Percentiles rank a stretch among this genome's conserved stretches.
These are phyloP conservation scores for Craspedostauros australis DNA, from an alignment of 108 stramenopile species.

Conservation along the genomic window DNA sequence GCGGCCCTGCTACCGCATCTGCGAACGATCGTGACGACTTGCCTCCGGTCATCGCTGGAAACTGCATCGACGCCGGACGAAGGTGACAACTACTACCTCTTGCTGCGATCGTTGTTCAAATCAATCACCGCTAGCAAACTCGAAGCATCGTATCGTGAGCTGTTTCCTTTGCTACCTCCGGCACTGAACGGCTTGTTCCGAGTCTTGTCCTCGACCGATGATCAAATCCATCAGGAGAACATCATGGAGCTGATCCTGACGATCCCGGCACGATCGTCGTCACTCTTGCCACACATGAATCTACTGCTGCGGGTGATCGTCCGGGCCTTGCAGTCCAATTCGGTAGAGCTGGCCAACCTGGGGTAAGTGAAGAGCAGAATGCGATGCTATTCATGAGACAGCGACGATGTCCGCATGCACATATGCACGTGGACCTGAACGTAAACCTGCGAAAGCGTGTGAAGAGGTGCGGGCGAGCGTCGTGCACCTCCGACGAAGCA, in stretches of 20 bases:
- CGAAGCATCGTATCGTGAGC: slow-evolving; percentile 83
- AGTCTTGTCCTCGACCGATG: slow-evolving; percentile 43
- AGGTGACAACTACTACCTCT: slow-evolving; percentile 74
- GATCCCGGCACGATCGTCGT: slow-evolving; percentile 85
- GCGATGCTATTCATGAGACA: too few relatives aligned
- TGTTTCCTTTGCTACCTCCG: slow-evolving; percentile 70
- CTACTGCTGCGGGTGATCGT: slow-evolving; percentile 82
- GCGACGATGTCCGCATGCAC: too few relatives aligned
- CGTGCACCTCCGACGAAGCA: too few relatives aligned
- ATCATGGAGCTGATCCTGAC: slow-evolving; percentile 88
- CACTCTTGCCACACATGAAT: slow-evolving; percentile 88
- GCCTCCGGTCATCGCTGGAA: slow-evolving; percentile 62
- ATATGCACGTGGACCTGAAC: too few relatives aligned
- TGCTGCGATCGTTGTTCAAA: slow-evolving; percentile 80
- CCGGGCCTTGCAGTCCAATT: slow-evolving; percentile 71
- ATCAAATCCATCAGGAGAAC: slow-evolving; percentile 37
- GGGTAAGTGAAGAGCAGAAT: slow-evolving; percentile 47
- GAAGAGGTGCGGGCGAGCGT: too few relatives aligned
- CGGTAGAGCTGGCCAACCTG: slow-evolving; percentile 82
- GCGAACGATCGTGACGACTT: slow-evolving; percentile 58
- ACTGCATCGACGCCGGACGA: slow-evolving; percentile 19
- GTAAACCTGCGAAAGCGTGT: too few relatives aligned
- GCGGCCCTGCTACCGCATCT: slow-evolving; percentile 76
- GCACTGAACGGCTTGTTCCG: slow-evolving; percentile 76
- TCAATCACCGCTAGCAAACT: slow-evolving; percentile 90